Percentiles rank a stretch among this genome's conserved stretches.
phyloP scores from a whole-genome alignment of 176 grass and related monocot species.

The Alopecurus myosuroides region DNA sequence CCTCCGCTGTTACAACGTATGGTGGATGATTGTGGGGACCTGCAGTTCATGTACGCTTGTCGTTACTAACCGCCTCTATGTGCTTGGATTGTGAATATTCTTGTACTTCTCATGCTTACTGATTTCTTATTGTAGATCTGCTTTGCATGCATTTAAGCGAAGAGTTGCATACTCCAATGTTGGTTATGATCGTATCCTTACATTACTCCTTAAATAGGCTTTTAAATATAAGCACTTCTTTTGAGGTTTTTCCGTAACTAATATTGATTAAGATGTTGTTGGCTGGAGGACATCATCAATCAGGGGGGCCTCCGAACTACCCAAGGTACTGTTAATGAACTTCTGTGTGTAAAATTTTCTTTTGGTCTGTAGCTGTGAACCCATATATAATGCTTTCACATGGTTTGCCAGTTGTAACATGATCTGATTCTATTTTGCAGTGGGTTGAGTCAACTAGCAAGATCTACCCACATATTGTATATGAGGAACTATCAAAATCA shows the following conservation, averaged over 20 bases:
- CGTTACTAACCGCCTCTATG: conserved; percentile 9
- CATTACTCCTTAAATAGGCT: conserved; percentile 30
- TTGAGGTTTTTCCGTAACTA: conserved; percentile 33
- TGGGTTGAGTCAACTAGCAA: conserved; percentile 59
- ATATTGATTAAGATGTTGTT: conserved; percentile 79
- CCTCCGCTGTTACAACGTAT: conserved; percentile 82
- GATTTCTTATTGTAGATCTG: conserved; percentile 56
- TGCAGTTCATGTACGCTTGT: conserved; percentile 82
- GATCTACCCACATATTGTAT: conserved; percentile 89
- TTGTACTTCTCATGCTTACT: conserved; percentile 18
- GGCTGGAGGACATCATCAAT: conserved; percentile 99
- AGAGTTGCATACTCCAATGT: conserved; percentile 92
- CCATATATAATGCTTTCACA: conserved; percentile 7
- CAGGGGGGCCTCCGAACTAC: conserved; percentile 75
- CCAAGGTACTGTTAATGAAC: conserved; percentile 42
- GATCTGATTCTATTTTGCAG: conserved; percentile 37
- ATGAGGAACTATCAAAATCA: conserved; percentile 70
- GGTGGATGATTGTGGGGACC: conserved; percentile 66
- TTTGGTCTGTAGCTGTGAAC: conserved; percentile 5
- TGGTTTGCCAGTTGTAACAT: background rate
- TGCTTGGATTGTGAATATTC: conserved; percentile 18
- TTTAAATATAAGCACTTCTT: background rate
- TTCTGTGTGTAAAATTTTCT: conserved; percentile 14
- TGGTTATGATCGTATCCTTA: conserved; percentile 78
- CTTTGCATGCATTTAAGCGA: conserved; percentile 78